These are phyloP conservation scores for Candida tallmaniae DNA, from an alignment of 805 yeast genomes.

Conservation along the genomic window DNA sequence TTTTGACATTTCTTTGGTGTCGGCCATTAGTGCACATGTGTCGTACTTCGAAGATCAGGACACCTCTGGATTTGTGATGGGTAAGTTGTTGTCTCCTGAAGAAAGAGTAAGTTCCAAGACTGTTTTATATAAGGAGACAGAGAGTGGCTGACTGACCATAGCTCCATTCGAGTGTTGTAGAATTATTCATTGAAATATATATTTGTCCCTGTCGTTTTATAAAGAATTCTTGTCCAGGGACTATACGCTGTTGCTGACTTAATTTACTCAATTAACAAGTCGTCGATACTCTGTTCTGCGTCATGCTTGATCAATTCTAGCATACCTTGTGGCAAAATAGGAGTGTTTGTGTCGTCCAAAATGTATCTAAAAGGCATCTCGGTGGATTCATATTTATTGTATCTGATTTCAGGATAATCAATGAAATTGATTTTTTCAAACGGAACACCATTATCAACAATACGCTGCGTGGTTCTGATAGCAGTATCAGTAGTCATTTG, in stretches of 20 bases:
- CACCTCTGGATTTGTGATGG: slow-evolving; percentile 72
- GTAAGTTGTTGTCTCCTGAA: slow-evolving; percentile 42
- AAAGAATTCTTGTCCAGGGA: no score
- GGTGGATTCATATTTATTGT: slow-evolving; percentile 83
- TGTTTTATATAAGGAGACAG: slow-evolving; percentile 21
- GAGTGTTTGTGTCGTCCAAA: slow-evolving; percentile 55
- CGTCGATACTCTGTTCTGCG: slow-evolving; percentile 78
- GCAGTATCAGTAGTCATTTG: slow-evolving; percentile 99
- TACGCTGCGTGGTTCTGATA: slow-evolving; percentile 81
- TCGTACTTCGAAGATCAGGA: slow-evolving; percentile 85
- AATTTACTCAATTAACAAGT: slow-evolving; percentile 39
- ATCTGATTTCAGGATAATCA: slow-evolving; percentile 92
- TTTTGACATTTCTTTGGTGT: slow-evolving; percentile 72
- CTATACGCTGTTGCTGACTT: no score
- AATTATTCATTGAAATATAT: background rate
- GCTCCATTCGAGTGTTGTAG: background rate
- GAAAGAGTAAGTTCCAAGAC: slow-evolving; percentile 22
- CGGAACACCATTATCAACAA: slow-evolving; percentile 50
- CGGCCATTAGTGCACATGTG: slow-evolving; percentile 84
- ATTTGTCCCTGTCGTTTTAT: background rate
- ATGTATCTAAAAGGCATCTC: slow-evolving; percentile 98
- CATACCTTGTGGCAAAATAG: slow-evolving; percentile 93
- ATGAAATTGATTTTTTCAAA: slow-evolving; percentile 79
- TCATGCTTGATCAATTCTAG: slow-evolving; percentile 78
- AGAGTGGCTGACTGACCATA: background rate